Conservation (phyloP, 2,329 filamentous ascomycete species). For the Ilyonectria mors-panacis region DNA sequence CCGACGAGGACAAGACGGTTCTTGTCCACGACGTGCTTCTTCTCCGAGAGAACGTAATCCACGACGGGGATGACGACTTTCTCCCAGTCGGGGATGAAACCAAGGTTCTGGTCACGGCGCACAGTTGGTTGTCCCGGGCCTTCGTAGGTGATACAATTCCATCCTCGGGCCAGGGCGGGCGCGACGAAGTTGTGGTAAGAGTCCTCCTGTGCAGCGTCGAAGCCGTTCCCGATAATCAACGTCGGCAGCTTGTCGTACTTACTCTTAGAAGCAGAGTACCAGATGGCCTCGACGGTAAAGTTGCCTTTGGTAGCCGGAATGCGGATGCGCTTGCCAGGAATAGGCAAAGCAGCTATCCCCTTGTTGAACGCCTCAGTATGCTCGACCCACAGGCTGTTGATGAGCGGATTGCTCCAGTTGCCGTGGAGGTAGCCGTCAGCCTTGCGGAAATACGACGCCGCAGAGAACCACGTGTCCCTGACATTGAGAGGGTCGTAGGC, state of each 20-base stretch:
- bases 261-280: slow-evolving; percentile 44
- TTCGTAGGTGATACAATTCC: slow-evolving; percentile 9
- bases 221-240: not conserved
- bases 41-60: slow-evolving; percentile 16
- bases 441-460: slow-evolving; percentile 58
- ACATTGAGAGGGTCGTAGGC: slow-evolving; percentile 45
- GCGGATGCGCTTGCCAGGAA: slow-evolving; percentile 54
- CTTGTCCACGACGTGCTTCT: slow-evolving; percentile 48
- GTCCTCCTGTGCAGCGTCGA: not conserved
- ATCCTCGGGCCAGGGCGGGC: not conserved
- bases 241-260: slow-evolving; percentile 23
- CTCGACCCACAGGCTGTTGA: slow-evolving; percentile 55
- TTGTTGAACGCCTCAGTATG: slow-evolving; percentile 56
- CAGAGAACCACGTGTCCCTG: slow-evolving; percentile 51
- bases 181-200: slow-evolving; percentile 1
- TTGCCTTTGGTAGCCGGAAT: slow-evolving; percentile 44
- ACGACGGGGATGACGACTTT: slow-evolving; percentile 3
- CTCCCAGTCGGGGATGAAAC: slow-evolving; percentile 14
- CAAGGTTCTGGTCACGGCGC: not conserved
- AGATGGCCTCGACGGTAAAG: slow-evolving; percentile 56
- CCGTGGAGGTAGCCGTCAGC: slow-evolving; percentile 60
- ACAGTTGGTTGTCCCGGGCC: slow-evolving; percentile 8
- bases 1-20: slow-evolving; percentile 56
- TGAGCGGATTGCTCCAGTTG: slow-evolving; percentile 58
- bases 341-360: slow-evolving; percentile 53